phyloP scores from a whole-genome alignment of 164 flowering plant species.

The Dillenia turbinata region DNA sequence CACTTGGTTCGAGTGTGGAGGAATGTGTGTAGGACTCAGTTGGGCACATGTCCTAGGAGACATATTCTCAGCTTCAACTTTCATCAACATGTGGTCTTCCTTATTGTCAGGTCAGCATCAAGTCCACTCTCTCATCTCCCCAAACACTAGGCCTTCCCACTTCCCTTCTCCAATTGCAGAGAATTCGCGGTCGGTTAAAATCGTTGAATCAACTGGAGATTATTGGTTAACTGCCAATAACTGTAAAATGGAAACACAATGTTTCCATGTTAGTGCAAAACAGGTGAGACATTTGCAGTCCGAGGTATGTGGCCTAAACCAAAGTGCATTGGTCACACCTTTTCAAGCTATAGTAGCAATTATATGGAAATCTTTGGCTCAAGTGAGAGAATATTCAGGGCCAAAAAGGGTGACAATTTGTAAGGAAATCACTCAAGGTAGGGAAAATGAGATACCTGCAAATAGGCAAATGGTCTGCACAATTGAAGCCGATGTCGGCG shows the following conservation, averaged over 20 bases:
- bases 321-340: slow-evolving; percentile 6
- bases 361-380: slow-evolving; percentile 62
- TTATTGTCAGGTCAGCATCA: slow-evolving; percentile 26
- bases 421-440: slow-evolving; percentile 5
- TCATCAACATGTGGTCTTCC: slow-evolving; percentile 51
- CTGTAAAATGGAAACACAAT: slow-evolving; percentile 34
- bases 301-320: slow-evolving; percentile 5
- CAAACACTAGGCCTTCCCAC: background rate
- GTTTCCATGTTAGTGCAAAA: slow-evolving; percentile 31
- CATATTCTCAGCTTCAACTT: slow-evolving; percentile 46
- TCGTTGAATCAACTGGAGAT: slow-evolving; percentile 44
- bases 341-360: slow-evolving; percentile 53
- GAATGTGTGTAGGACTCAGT: slow-evolving; percentile 60
- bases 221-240: slow-evolving; percentile 34
- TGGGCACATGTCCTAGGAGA: slow-evolving; percentile 83
- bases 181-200: slow-evolving; percentile 29
- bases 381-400: slow-evolving; percentile 25
- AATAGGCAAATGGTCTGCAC: slow-evolving; percentile 41
- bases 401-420: slow-evolving; percentile 42
- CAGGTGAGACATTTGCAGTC: slow-evolving; percentile 33
- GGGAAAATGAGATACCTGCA: slow-evolving; percentile 18
- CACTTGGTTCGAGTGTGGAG: slow-evolving; percentile 79
- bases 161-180: background rate
- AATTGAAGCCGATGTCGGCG: slow-evolving; percentile 30
- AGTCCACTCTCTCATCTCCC: slow-evolving; percentile 6